Percentiles rank a stretch among this genome's conserved stretches.
These are phyloP conservation scores for Sordariomycetes sp. DNA, from an alignment of 2,329 filamentous ascomycete species.

Conservation along the genomic window DNA sequence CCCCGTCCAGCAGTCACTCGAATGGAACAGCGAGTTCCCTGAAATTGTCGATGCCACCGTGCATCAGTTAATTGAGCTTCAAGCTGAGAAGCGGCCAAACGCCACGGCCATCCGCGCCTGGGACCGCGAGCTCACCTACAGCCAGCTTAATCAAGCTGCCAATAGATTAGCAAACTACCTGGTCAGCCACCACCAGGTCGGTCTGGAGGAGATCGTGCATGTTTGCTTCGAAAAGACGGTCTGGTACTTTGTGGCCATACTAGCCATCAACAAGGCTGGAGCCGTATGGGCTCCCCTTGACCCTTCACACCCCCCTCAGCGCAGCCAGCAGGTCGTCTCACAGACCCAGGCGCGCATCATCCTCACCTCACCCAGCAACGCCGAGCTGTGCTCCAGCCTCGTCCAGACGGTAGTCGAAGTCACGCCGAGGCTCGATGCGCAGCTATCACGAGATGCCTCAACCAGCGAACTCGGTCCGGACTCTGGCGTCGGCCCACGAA, in stretches of 20 bases:
- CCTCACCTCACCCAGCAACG: slow-evolving; percentile 17
- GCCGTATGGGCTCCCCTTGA: slow-evolving; percentile 5
- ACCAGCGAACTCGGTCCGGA: not conserved
- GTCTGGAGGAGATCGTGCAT: not conserved
- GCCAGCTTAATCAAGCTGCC: slow-evolving; percentile 26
- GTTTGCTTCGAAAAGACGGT: slow-evolving; percentile 6
- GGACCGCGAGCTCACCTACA: slow-evolving; percentile 31
- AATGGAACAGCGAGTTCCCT: slow-evolving; percentile 3
- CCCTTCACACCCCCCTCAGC: slow-evolving; percentile 2
- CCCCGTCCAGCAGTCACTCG: slow-evolving; percentile 2
- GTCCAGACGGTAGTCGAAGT: slow-evolving; percentile 10
- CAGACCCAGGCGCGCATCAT: not conserved
- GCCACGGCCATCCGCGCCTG: slow-evolving; percentile 28
- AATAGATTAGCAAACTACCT: slow-evolving; percentile 26
- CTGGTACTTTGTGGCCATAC: slow-evolving; percentile 5
- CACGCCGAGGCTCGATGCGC: slow-evolving; percentile 11
- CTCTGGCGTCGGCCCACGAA: not conserved
- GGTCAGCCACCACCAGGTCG: slow-evolving; percentile 4
- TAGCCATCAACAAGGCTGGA: slow-evolving; percentile 7
- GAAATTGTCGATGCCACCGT: slow-evolving; percentile 2
- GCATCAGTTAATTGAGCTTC: slow-evolving; percentile 2
- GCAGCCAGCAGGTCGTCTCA: not conserved
- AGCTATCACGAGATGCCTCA: slow-evolving; percentile 29
- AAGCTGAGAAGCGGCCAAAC: slow-evolving; percentile 12
- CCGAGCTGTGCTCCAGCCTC: slow-evolving; percentile 1